These are phyloP conservation scores for Termitomyces sp. DNA, from an alignment of 768 basidiomycete species.

Conservation along the genomic window DNA sequence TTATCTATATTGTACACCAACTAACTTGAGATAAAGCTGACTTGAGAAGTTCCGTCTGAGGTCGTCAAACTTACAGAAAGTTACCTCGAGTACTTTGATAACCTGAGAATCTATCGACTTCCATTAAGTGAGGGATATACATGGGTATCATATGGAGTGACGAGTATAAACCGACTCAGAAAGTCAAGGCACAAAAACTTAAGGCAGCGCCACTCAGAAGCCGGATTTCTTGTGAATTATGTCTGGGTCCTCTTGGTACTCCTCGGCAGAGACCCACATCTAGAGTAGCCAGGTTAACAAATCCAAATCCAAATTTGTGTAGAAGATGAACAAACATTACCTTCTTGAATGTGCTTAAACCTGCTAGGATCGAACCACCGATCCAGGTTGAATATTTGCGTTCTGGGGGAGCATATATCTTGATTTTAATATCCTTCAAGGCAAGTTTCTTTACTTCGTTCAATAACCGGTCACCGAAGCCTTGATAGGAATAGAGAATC, in stretches of 20 bases:
- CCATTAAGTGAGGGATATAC: conserved; percentile 14
- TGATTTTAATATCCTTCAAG: conserved; percentile 95
- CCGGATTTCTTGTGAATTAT: conserved; percentile 96
- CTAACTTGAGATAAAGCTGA: too few species aligned
- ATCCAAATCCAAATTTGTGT: conserved; percentile 7
- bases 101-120: not conserved
- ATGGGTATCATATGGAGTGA: conserved; percentile 26
- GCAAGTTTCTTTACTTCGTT: conserved; percentile 97
- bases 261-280: conserved; percentile 99
- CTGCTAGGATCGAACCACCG: conserved; percentile 95
- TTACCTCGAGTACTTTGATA: not conserved
- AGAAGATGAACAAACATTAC: conserved; percentile 32
- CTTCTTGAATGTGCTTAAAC: conserved; percentile 97
- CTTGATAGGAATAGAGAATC: conserved; percentile 28
- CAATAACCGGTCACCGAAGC: conserved; percentile 93
- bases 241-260: conserved; percentile 98
- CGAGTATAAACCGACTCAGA: conserved; percentile 9
- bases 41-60: not conserved
- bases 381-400: conserved; percentile 98
- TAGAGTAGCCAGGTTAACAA: conserved; percentile 26
- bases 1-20: too few species aligned
- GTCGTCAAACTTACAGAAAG: not conserved
- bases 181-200: conserved; percentile 15
- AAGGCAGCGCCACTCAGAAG: conserved; percentile 44
- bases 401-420: conserved; percentile 99